Evolutionary conservation across 371 early-diverging fungal species (phyloP).

Genomic region (Mucor irregularis): DNA sequence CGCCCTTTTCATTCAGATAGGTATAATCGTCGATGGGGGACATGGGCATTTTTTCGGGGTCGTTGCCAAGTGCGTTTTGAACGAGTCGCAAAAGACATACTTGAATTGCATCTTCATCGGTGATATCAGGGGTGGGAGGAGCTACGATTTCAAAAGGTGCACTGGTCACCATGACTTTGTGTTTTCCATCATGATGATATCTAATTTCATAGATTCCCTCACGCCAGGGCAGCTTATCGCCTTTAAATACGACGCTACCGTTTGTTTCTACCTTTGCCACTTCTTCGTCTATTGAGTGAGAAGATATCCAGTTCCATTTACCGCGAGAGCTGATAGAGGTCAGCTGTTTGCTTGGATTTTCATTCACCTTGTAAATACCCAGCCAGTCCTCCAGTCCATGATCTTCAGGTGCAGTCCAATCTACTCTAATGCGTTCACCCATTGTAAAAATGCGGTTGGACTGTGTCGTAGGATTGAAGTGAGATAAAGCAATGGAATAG

Average conservation of each 20-base stretch:
- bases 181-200: conserved; percentile 75
- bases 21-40: conserved; percentile 46
- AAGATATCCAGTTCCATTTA: conserved; percentile 43
- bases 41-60: conserved; percentile 47
- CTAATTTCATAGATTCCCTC: conserved; percentile 81
- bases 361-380: conserved; percentile 75
- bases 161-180: conserved; percentile 71
- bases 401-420: conserved; percentile 66
- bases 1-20: conserved; percentile 56
- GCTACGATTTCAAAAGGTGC: conserved; percentile 61
- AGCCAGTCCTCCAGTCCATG: conserved; percentile 81
- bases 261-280: not conserved
- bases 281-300: not conserved
- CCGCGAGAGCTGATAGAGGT: conserved; percentile 69
- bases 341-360: conserved; percentile 59
- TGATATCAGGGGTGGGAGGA: conserved; percentile 13
- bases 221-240: conserved; percentile 70
- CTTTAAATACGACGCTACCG: conserved; percentile 49
- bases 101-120: conserved; percentile 19
- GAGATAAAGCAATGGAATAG: not conserved
- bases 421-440: conserved; percentile 67
- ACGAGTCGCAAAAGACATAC: conserved; percentile 19
- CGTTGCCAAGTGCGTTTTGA: conserved; percentile 26
- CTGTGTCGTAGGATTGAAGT: not conserved
- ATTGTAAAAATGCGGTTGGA: conserved; percentile 30